Conservation (phyloP, 2,329 filamentous ascomycete species). For the Remersonia thermophila region DNA sequence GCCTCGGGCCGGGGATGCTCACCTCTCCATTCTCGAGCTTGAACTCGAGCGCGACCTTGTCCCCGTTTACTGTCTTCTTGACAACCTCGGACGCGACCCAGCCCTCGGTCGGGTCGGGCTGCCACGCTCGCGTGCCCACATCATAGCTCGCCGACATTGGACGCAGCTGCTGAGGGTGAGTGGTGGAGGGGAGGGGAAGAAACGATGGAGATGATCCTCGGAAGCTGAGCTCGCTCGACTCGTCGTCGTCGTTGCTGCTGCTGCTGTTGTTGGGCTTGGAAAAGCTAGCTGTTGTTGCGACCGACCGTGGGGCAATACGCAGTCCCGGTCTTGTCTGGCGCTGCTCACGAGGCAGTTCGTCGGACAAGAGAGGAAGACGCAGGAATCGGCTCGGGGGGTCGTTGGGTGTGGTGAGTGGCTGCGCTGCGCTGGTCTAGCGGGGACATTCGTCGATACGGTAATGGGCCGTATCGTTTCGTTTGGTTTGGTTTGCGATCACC, state of each 20-base stretch:
- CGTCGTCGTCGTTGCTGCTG: neutral
- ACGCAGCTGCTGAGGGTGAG: conserved; percentile 8
- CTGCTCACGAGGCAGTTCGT: conserved; percentile 5
- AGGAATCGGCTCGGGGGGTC: conserved; percentile 5
- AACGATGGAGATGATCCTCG: conserved; percentile 7
- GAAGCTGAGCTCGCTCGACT: neutral
- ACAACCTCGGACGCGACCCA: conserved; percentile 95
- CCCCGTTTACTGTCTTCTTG: conserved; percentile 70
- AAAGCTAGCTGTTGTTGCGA: conserved; percentile 15
- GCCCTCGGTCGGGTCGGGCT: conserved; percentile 89
- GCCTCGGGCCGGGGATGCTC: conserved; percentile 15
- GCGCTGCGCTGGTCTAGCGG: conserved; percentile 9
- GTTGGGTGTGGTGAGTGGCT: conserved; percentile 7
- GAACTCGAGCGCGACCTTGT: conserved; percentile 81
- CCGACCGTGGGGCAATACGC: conserved; percentile 15
- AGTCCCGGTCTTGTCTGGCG: conserved; percentile 4
- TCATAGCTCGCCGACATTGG: conserved; percentile 90
- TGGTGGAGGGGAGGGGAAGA: conserved; percentile 12
- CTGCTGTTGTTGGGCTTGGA: conserved; percentile 10
- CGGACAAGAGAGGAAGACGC: neutral
- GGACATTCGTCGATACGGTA: conserved; percentile 18
- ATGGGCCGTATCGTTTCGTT: neutral
- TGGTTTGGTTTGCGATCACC: conserved; percentile 8
- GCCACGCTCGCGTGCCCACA: conserved; percentile 94
- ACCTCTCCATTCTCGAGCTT: conserved; percentile 90